phyloP scores from a whole-genome alignment of 768 basidiomycete genomes.

The Pleurotus djamor region DNA sequence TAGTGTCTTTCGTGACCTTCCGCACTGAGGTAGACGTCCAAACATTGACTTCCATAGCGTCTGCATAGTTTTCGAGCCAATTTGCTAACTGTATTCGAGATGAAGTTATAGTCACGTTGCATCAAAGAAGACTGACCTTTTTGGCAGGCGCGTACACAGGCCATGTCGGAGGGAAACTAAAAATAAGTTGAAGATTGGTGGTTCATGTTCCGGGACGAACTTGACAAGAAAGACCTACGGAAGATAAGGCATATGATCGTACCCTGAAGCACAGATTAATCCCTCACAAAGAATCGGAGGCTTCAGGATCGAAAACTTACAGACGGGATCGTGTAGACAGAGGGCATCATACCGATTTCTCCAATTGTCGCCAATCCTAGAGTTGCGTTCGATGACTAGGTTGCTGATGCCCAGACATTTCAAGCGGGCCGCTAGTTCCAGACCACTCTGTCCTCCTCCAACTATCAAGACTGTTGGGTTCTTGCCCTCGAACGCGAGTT shows the following conservation, averaged over 20 bases:
- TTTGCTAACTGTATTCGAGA: constrained; percentile 61
- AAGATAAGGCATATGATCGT: constrained; percentile 45
- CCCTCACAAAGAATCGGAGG: constrained; percentile 24
- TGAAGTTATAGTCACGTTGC: too few relatives aligned
- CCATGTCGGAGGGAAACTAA: constrained; percentile 59
- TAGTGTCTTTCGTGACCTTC: constrained; percentile 22
- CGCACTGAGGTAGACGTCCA: constrained; percentile 45
- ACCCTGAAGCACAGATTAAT: constrained; percentile 53
- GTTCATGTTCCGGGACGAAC: constrained; percentile 14
- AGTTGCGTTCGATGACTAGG: constrained; percentile 63
- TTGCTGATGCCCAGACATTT: constrained; percentile 10
- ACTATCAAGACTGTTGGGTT: constrained; percentile 55
- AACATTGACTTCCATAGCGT: constrained; percentile 40
- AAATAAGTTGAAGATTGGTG: background rate
- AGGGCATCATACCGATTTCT: constrained; percentile 63
- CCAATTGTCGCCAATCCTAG: constrained; percentile 64
- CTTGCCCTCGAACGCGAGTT: constrained; percentile 39
- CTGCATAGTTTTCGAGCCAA: constrained; percentile 45
- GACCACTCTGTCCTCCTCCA: constrained; percentile 20
- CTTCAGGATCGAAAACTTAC: constrained; percentile 33
- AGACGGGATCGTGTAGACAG: constrained; percentile 66
- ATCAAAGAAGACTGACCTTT: constrained; percentile 28
- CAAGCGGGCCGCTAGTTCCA: background rate
- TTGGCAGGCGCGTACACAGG: constrained; percentile 55
- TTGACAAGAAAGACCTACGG: constrained; percentile 53